Evolutionary conservation across 495 filamentous ascomycete genomes (phyloP), one percentile per base, ranked within the genome.

Genomic region (Opeltia flavorubescens): DNA sequence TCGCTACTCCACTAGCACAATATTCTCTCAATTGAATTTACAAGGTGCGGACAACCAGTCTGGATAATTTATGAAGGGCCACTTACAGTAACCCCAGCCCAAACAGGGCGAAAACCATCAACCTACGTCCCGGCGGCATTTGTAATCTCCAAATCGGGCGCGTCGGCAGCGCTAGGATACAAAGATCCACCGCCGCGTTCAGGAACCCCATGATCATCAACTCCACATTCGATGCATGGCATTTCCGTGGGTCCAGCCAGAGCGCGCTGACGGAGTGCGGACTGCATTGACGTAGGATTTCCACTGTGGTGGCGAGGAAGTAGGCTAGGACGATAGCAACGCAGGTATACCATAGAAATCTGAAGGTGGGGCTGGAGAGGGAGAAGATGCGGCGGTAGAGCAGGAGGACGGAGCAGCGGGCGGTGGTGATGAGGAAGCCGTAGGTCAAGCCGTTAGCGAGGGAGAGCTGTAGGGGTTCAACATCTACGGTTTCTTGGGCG

Each of bases 111-210:
- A 27, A 51, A 18, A 54, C 50, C 2, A 35, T 49, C 1, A 48
- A 13, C 38, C 48, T 54, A 21, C 43, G 42, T 23, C 44, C 48
- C 13, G 17, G 17, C 11, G 48, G 25, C 52, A 54, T 51, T 17
- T 52, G 52, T 23, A 54, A 29, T 24, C 15, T 52, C 52, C 52
- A 52, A 3, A 63, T 51, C 28, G 55, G 59, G 2, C 51, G 48
- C 6, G 65, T 57, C 1, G 57, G 63, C 15, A 63, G 46, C 5
- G 52, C 50, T n/a, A 67, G 20, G 23, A 66, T 55, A n/a, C 54
- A n/a, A 23, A 50, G 29, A 38, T 66, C 60, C 1, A 67, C 48
- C 0, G 53, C n/a, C 6, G 59, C 51, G 35, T 67, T 61, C 41
- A 52, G 46, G 4, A 50, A 48, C 2, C 59, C 63, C 9, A 46